Conservation (phyloP, 345 rosid genomes). For the Sisymbrium irio region DNA sequence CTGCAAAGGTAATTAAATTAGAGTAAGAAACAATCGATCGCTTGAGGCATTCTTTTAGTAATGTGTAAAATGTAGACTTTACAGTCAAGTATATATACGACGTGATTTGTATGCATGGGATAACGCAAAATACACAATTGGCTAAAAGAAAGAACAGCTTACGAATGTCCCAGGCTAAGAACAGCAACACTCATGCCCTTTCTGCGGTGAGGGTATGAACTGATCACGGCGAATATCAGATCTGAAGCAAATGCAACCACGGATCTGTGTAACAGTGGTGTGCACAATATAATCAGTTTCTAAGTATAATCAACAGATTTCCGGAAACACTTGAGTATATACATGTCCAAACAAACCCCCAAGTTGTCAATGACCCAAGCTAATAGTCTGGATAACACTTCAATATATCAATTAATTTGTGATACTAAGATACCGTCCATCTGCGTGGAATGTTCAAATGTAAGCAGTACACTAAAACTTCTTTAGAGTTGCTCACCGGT, state of each 20-base stretch:
- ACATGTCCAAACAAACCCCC: neutral
- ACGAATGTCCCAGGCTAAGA: conserved; percentile 92
- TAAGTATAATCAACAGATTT: neutral
- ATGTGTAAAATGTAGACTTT: no score
- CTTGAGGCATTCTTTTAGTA: neutral
- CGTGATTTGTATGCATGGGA: neutral
- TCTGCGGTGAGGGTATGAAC: conserved; percentile 72
- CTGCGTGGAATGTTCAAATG: neutral
- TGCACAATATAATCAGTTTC: neutral
- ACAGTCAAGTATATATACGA: no score
- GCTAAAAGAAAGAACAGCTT: conserved; percentile 35
- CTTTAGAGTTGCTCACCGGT: conserved; percentile 49
- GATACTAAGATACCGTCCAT: neutral
- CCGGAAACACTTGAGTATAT: neutral
- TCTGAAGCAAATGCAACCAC: conserved; percentile 90
- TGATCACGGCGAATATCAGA: conserved; percentile 60
- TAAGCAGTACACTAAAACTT: neutral
- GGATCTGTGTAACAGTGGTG: conserved; percentile 50
- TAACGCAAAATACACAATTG: neutral
- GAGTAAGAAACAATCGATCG: neutral
- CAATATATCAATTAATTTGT: neutral
- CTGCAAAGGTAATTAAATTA: conserved; percentile 30
- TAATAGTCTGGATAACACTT: no score
- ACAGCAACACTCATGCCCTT: conserved; percentile 54
- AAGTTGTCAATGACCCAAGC: neutral